Base-by-base conservation (phyloP, 345 rosid genomes). In the Syzygium aromaticum region DNA sequence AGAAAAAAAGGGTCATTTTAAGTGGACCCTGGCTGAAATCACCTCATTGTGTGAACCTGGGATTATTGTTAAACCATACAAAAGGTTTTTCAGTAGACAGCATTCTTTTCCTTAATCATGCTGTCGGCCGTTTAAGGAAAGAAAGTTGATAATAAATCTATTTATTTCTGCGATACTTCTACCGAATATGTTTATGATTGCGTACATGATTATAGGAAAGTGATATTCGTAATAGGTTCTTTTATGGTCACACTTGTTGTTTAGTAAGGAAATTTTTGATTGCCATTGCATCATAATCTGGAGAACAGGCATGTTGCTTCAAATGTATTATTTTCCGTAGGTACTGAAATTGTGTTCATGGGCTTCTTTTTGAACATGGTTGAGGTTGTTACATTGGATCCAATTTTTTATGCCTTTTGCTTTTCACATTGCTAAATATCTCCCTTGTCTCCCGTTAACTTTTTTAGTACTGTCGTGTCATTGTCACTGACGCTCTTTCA, bases 371-470 rank as follows among this genome's bases (percentile, higher is more conserved):
- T 84, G 59, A 91, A 89, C 87, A 91, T 87, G 89, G 87, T 87
- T 64, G 86, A 89, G 86, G 87, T 89, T 92, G 91, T 86, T 88
- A 86, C 94, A 90, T 91, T 89, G 93, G 96, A 93, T 94, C 92
- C 96, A 67, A 73, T 91, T 92, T 87, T 90, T 89, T 88, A 77
- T 88, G 78, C 87, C 90, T 92, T 94, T 91, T 86, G 63, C 95
- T 94, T 94, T 91, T 89, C 86, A 28, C 92, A 87, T 92, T 85
- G 86, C 89, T 11, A 86, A 90, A 87, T 38, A 21, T 73, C 82
- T 73, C 82, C 82, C 82, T 73, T 73, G 88, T 91, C 92, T 88
- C 83, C 40, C 17, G 14, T 16, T 14, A 23, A 28, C 33, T 16
- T 84, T 84, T 78, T 80, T 17, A 21, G 53, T 52, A 73, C 38